Base-by-base conservation (phyloP, 305 asterid genomes). In the Rubia tinctorum region DNA sequence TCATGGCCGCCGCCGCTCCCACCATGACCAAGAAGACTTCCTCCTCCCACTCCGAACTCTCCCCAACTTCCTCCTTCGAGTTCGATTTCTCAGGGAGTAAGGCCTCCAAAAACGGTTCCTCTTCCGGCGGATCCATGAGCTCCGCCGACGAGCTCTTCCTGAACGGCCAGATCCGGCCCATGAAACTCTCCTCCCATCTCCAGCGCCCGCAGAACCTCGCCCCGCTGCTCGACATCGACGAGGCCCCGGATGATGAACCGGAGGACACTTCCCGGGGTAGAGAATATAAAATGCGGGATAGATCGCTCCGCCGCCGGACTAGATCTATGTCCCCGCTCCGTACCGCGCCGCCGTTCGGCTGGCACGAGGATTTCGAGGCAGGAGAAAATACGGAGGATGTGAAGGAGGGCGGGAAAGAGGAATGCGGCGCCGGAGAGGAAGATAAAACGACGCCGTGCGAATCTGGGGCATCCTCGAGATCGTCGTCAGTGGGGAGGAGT, bases 101-200 rank as follows among this genome's bases (percentile, higher is more conserved):
- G 45, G 2, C 1, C 72, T 79, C 87, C 0, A 73, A 77, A 27
- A 71, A 85, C 56, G 90, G 86, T 15, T 77, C 75, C 30, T 49
- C 83, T 5, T 79, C 86, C 0, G 77, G 76, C 34, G 95, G 85
- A 71, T 81, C 91, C 69, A 91, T 91, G 97, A 82, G 87, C 81
- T 86, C 98, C 53, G 97, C 96, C 64, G 98, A 93, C 77, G 98
- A 93, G 81, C 68, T 93, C 18, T 93, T 93, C 81, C 75, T 82
- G 74, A 93, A 93, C 79, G 98, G 98, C 55, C 92, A 90, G 94
- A 93, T 93, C 95, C 96, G 97, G 7, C 97, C 98, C 9, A 87
- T 91, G 91, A 91, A 90, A 71, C 88, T 88, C 65, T 89, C 98
- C 17, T 71, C 88, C 1, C 91, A 91, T 71, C 89, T 89, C 74